Evolutionary conservation across 2,329 filamentous ascomycete species (phyloP).

Genomic region (Leptographium radiaticola): DNA sequence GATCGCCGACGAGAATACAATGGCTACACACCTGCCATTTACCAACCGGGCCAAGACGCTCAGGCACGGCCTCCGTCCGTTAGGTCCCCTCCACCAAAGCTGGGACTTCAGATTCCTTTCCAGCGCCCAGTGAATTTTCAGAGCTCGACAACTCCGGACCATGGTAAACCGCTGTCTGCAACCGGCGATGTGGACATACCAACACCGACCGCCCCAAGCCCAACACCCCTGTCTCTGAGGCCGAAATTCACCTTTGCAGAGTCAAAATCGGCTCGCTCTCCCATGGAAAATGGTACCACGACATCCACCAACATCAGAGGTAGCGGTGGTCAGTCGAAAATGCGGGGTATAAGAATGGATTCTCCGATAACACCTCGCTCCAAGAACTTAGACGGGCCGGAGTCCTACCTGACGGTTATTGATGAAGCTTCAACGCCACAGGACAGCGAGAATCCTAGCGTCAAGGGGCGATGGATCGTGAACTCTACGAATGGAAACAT

Average conservation of each 20-base stretch:
- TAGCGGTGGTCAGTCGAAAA: background rate
- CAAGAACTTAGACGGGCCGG: background rate
- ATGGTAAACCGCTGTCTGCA: background rate
- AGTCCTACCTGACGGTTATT: background rate
- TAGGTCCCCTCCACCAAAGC: background rate
- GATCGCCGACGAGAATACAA: no score
- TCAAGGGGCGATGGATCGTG: no score
- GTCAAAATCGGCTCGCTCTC: background rate
- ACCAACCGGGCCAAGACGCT: background rate
- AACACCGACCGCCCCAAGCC: constrained; percentile 22
- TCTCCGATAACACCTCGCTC: background rate
- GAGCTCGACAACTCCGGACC: background rate
- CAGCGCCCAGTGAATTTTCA: no score
- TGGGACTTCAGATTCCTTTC: background rate
- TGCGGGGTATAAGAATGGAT: background rate
- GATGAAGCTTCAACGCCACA: background rate
- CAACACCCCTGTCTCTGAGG: constrained; percentile 17
- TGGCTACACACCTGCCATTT: no score
- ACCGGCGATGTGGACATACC: constrained; percentile 10
- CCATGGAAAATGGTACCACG: background rate
- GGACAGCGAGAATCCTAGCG: no score
- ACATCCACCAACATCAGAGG: background rate
- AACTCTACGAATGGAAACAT: no score
- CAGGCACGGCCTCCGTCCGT: no score
- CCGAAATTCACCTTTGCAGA: constrained; percentile 13